Evolutionary conservation across 2,329 filamentous ascomycete species (phyloP).

Genomic region (Dactylellina cionopaga): DNA sequence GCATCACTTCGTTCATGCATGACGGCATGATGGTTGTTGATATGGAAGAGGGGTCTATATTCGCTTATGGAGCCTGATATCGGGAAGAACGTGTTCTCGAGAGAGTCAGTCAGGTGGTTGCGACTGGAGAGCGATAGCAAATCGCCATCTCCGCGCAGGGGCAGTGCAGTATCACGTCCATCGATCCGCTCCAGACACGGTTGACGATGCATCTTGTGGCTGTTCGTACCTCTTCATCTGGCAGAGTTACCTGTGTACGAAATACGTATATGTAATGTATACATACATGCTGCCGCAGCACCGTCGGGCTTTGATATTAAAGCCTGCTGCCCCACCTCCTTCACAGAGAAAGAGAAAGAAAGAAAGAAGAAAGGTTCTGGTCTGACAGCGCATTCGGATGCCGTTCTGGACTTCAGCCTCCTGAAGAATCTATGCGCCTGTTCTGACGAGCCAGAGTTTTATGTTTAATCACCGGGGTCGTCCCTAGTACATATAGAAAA

Average conservation of each 20-base stretch:
- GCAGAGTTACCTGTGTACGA: too few species aligned
- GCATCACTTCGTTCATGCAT: slow-evolving; percentile 33
- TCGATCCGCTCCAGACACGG: slow-evolving; percentile 22
- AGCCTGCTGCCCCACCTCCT: slow-evolving; percentile 17
- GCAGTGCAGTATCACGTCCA: slow-evolving; percentile 13
- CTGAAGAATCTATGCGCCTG: slow-evolving; percentile 12
- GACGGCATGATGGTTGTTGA: slow-evolving; percentile 39
- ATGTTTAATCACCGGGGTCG: slow-evolving; percentile 32
- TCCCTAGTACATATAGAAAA: too few species aligned
- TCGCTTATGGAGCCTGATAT: slow-evolving; percentile 39
- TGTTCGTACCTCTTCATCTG: slow-evolving; percentile 16
- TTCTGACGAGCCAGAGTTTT: slow-evolving; percentile 28
- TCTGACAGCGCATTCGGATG: slow-evolving; percentile 34
- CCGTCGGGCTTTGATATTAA: slow-evolving; percentile 32
- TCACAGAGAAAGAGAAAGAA: not conserved
- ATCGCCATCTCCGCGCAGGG: slow-evolving; percentile 29
- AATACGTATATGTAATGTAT: too few species aligned
- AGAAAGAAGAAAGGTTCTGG: slow-evolving; percentile 14
- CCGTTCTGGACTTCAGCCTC: slow-evolving; percentile 13
- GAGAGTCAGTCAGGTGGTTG: slow-evolving; percentile 18
- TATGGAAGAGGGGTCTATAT: slow-evolving; percentile 44
- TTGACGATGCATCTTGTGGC: slow-evolving; percentile 7
- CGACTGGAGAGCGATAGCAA: slow-evolving; percentile 9
- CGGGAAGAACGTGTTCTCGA: slow-evolving; percentile 45
- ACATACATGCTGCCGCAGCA: too few species aligned